Conservation (phyloP, 108 stramenopile genomes). For the Conticribra guillardii region DNA sequence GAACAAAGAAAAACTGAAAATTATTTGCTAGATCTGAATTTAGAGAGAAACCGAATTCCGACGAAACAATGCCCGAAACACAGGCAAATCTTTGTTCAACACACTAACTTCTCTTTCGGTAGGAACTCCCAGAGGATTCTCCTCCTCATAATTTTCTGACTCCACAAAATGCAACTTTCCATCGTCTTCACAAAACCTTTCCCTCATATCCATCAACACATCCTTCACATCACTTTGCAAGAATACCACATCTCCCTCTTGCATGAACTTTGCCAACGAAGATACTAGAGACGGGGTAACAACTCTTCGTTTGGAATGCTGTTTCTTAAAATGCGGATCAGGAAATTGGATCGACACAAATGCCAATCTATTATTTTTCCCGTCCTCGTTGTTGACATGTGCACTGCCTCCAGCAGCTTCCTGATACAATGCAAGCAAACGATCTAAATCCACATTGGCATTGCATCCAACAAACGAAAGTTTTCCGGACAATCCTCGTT, state of each 20-base stretch:
- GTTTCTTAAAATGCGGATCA: constrained; percentile 91
- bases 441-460: constrained; percentile 90
- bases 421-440: constrained; percentile 61
- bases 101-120: constrained; percentile 91
- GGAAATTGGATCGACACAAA: constrained; percentile 90
- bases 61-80: constrained; percentile 71
- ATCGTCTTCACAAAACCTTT: constrained; percentile 60
- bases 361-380: constrained; percentile 32
- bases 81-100: constrained; percentile 68
- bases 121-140: constrained; percentile 77
- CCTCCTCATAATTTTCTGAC: constrained; percentile 53
- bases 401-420: constrained; percentile 31
- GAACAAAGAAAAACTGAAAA: too few species aligned
- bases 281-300: constrained; percentile 69
- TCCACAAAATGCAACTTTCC: constrained; percentile 58
- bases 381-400: too few species aligned
- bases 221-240: constrained; percentile 81
- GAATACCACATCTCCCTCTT: constrained; percentile 60
- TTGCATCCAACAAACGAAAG: constrained; percentile 87
- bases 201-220: constrained; percentile 84
- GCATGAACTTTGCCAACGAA: constrained; percentile 70
- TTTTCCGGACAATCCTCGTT: constrained; percentile 52
- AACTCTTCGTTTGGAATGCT: constrained; percentile 80
- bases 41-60: constrained; percentile 53
- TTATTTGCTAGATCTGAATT: too few species aligned